Evolutionary conservation across 352 stramenopile species (phyloP).

Genomic region (Globisporangium iwayamae): DNA sequence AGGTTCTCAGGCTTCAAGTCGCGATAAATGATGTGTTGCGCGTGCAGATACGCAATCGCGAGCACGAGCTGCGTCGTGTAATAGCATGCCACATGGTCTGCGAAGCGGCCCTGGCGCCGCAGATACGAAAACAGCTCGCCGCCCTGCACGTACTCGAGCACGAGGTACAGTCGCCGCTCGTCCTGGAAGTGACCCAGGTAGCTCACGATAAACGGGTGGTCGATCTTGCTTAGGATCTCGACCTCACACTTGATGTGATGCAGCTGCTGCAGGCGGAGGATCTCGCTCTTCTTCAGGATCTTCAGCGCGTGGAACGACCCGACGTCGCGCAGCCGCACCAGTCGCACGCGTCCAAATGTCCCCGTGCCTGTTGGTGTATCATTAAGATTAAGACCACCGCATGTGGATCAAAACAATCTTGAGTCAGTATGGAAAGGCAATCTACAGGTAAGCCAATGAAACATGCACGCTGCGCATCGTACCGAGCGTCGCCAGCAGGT

Average conservation of each 20-base stretch:
- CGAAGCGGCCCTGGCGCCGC: conserved; percentile 71
- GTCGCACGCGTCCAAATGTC: conserved; percentile 86
- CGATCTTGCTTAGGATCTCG: conserved; percentile 82
- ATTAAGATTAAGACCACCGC: background rate
- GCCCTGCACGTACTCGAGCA: conserved; percentile 92
- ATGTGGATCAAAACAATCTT: background rate
- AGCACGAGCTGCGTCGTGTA: conserved; percentile 88
- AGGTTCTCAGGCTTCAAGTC: conserved; percentile 94
- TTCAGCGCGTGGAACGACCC: conserved; percentile 84
- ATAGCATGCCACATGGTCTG: conserved; percentile 84
- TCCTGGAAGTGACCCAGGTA: conserved; percentile 89
- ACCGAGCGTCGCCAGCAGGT: conserved; percentile 73
- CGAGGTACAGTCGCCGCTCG: conserved; percentile 83
- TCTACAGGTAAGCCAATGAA: background rate
- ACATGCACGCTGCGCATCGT: background rate
- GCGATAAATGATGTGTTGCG: conserved; percentile 91
- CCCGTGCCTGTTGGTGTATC: conserved; percentile 47
- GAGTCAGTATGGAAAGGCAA: background rate
- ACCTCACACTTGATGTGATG: conserved; percentile 92
- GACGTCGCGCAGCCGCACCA: conserved; percentile 65
- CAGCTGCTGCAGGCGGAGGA: conserved; percentile 86
- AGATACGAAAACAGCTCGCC: conserved; percentile 93
- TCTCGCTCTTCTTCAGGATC: conserved; percentile 91
- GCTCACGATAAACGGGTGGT: conserved; percentile 90
- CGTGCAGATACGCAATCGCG: conserved; percentile 87